Conservation (phyloP, 257 asterid genomes). For the Cynanchum wilfordii region DNA sequence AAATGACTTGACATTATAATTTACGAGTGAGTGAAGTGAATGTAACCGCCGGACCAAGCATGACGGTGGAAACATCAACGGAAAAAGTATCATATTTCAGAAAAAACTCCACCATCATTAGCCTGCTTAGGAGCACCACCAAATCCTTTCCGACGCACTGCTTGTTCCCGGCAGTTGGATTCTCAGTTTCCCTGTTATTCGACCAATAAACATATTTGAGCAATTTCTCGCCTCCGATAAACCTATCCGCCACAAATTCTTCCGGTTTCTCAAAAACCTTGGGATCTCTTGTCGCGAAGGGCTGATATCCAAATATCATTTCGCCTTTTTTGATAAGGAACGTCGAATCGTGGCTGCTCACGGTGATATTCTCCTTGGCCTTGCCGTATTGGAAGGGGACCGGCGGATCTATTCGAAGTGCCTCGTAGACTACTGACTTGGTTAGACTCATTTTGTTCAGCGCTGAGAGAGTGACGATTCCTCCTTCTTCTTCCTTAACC, state of each 20-base stretch:
- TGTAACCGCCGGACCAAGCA: conserved; percentile 43
- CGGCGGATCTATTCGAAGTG: conserved; percentile 56
- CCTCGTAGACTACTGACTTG: conserved; percentile 66
- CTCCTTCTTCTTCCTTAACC: conserved; percentile 42
- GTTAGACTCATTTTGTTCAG: conserved; percentile 44
- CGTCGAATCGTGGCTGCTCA: conserved; percentile 46
- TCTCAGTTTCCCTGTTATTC: conserved; percentile 55
- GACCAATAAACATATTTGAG: conserved; percentile 71
- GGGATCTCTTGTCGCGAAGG: conserved; percentile 60
- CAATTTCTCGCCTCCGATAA: conserved; percentile 52
- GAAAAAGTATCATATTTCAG: conserved; percentile 53
- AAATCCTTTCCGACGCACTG: conserved; percentile 66
- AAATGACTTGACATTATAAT: too few relatives aligned
- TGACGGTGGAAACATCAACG: conserved; percentile 28
- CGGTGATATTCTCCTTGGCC: conserved; percentile 43
- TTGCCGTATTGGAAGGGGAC: conserved; percentile 69
- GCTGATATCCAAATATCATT: conserved; percentile 68
- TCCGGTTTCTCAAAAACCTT: conserved; percentile 39
- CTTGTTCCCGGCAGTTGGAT: conserved; percentile 45
- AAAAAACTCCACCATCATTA: conserved; percentile 69
- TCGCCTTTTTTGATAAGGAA: conserved; percentile 69
- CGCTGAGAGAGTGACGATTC: conserved; percentile 28
- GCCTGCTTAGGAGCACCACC: conserved; percentile 46
- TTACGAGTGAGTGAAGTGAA: conserved; percentile 31
- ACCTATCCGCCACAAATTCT: conserved; percentile 50